These are phyloP conservation scores for Pholiota adiposa DNA, from an alignment of 1,284 basidiomycete species.

Conservation along the genomic window DNA sequence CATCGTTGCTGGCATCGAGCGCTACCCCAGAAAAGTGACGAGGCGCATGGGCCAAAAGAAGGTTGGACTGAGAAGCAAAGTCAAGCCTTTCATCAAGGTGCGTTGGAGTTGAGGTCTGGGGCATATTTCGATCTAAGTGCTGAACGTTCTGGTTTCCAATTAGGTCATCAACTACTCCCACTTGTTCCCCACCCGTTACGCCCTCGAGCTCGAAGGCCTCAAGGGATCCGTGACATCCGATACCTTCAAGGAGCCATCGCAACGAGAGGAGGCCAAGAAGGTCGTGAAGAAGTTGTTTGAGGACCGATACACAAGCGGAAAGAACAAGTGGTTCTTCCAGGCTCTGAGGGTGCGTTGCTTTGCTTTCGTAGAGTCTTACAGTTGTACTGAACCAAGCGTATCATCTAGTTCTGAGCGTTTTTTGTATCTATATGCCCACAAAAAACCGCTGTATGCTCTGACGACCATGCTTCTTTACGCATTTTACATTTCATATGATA, in stretches of 20 bases:
- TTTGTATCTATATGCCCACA: conserved; percentile 32
- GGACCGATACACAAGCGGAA: conserved; percentile 88
- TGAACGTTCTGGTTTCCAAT: neutral
- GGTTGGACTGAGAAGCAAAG: conserved; percentile 86
- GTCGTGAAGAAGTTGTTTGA: conserved; percentile 93
- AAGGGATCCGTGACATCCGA: conserved; percentile 85
- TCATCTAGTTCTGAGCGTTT: conserved; percentile 38
- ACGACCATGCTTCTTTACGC: conserved; percentile 32
- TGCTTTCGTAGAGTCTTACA: neutral
- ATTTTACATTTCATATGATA: conserved; percentile 23
- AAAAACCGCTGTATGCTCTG: conserved; percentile 39
- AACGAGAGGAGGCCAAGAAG: conserved; percentile 94
- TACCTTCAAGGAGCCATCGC: conserved; percentile 95
- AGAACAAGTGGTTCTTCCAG: conserved; percentile 97
- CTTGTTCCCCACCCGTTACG: conserved; percentile 97
- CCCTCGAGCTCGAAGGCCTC: conserved; percentile 90
- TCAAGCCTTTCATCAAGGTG: conserved; percentile 99
- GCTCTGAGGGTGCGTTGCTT: conserved; percentile 66
- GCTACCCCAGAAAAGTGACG: conserved; percentile 95
- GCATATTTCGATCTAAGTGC: neutral
- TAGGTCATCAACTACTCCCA: conserved; percentile 95
- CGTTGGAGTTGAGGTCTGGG: conserved; percentile 29
- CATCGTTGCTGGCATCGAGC: conserved; percentile 94
- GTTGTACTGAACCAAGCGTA: conserved; percentile 3
- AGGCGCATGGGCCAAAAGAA: conserved; percentile 97